Evolutionary conservation across 1,139 yeast species (phyloP), one percentile per base, ranked within the genome.

Genomic region (Candida sp.): DNA sequence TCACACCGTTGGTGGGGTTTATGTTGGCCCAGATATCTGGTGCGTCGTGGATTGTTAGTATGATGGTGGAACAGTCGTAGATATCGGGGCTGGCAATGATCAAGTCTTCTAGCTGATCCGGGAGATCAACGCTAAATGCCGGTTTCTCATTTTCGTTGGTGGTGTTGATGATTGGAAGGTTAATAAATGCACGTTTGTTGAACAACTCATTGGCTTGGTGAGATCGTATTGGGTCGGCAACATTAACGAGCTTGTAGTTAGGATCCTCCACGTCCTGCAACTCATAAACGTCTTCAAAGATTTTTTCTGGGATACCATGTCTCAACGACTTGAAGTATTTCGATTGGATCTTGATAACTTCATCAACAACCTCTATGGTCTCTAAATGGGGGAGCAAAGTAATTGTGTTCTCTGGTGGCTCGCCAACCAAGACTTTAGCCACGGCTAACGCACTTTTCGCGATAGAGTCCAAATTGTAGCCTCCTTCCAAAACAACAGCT

Each of bases 401-500:
- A 42, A 79, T 75, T 22, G 92, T 79, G 58, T 83, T 83, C 53
- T 90, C 96, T 0, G 99, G 98, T 4, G 98, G 96, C 64, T 94
- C 99, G 3, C 99, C 99, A 32, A 96, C 80, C 47, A 96, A 75
- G 0, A 90, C 96, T 65, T 92, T 92, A 7, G 98, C 90, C 2
- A 94, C 98, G 0, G 96, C 96, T 48, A 94, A 73, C 0, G 99
- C 99, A 58, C 96, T 88, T 46, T 83, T 85, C 35, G 97, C 90
- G 58, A 92, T 94, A 1, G 98, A 84, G 60, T 92, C 97, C 54
- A 96, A 76, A 64, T 92, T 94, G 67, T 96, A 96, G 1, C 99
- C 99, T 56, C 99, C 99, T 75, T 96, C 99, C 46, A 96, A 76
- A 7, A 92, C 88, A 4, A 92, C 98, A 41, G 96, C 91, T 46